These are phyloP conservation scores for Syzygium malaccense DNA, from an alignment of 441 rosid species.

Conservation along the genomic window DNA sequence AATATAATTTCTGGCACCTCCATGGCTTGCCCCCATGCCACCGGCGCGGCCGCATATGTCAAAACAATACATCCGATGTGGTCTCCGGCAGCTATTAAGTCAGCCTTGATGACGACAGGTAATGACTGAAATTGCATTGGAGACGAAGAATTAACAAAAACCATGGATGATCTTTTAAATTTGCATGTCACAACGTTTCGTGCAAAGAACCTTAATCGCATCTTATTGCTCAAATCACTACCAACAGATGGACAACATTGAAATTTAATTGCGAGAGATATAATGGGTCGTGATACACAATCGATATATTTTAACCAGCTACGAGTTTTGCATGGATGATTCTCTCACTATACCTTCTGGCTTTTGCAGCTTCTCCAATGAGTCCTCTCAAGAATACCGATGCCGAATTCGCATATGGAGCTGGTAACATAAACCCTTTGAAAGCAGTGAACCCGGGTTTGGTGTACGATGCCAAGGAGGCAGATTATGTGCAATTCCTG, in stretches of 20 bases:
- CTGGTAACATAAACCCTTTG: conserved; percentile 25
- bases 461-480: conserved; percentile 12
- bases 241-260: no score
- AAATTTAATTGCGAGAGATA: background rate
- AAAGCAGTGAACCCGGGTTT: conserved; percentile 20
- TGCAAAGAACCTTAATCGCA: no score
- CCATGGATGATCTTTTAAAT: background rate
- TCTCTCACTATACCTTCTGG: background rate
- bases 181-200: no score
- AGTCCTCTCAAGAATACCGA: conserved; percentile 17
- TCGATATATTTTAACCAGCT: background rate
- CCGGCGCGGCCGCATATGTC: conserved; percentile 3
- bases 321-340: background rate
- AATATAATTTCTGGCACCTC: conserved; percentile 9
- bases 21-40: conserved; percentile 14
- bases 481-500: conserved; percentile 21
- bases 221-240: background rate
- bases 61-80: conserved; percentile 4
- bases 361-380: conserved; percentile 6
- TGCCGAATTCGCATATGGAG: conserved; percentile 24
- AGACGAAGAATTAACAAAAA: conserved; percentile 8
- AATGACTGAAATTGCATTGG: background rate
- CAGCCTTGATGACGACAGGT: conserved; percentile 39
- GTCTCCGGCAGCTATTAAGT: conserved; percentile 17
- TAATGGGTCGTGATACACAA: background rate